These are phyloP conservation scores for Diaporthe amygdali DNA, from an alignment of 2,329 filamentous ascomycete species.

Conservation along the genomic window DNA sequence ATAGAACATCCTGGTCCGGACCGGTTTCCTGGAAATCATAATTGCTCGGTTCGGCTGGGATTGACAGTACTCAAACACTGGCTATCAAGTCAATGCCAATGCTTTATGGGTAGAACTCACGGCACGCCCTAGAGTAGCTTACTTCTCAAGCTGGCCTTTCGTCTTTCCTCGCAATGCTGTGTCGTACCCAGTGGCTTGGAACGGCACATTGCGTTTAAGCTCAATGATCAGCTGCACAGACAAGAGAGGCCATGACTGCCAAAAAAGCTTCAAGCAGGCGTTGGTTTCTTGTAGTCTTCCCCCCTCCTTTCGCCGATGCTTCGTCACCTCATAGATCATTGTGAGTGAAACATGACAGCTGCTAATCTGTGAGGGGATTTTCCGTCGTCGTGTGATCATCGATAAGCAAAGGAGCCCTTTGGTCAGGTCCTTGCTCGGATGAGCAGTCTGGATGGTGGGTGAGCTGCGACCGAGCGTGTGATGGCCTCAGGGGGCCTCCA, in stretches of 20 bases:
- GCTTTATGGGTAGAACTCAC: neutral
- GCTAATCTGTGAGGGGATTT: neutral
- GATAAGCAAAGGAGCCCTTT: neutral
- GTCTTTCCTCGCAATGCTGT: neutral
- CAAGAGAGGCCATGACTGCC: too few relatives aligned
- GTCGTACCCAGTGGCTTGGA: too few relatives aligned
- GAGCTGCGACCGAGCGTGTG: constrained; percentile 1
- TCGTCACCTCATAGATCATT: neutral
- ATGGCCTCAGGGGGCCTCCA: neutral
- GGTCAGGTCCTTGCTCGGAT: neutral
- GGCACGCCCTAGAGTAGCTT: neutral
- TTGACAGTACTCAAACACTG: neutral
- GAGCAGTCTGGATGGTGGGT: neutral
- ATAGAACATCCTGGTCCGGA: neutral
- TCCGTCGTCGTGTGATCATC: neutral
- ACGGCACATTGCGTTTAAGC: too few relatives aligned
- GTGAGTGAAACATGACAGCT: constrained; percentile 6
- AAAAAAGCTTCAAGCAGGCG: neutral
- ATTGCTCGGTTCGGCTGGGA: neutral
- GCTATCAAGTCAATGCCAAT: neutral
- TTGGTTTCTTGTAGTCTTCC: neutral
- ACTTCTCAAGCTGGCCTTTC: neutral
- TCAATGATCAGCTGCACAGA: too few relatives aligned
- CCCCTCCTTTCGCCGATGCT: neutral
- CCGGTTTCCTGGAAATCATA: constrained; percentile 1